Evolutionary conservation across 768 basidiomycete species (phyloP), one percentile per base, ranked within the genome.

Genomic region (Phanerochaete carnosa): DNA sequence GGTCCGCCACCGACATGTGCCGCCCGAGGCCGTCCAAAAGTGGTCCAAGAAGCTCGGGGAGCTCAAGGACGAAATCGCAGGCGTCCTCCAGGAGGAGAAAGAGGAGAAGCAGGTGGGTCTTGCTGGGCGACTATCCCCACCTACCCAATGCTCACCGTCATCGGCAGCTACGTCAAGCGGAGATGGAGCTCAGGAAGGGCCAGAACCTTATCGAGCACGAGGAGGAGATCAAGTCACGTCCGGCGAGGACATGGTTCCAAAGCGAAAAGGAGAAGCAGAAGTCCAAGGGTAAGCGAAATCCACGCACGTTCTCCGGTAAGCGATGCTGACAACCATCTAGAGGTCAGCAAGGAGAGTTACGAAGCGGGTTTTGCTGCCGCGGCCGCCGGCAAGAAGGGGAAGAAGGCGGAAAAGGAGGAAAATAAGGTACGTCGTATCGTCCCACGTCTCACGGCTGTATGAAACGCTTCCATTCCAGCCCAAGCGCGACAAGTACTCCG

Each of bases 201-300:
- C 84, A 96, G 75, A 99, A 99, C 72, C 86, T 98, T 81, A 85
- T 98, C 52, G 90, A 97, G 71, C 94, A 98, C 64, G 84, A 92
- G 73, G 84, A 80, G 12, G 96, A 98, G 76, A 99, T 99, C 66
- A 92, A 86, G 72, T 88, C 92, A 23, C 81, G 95, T 60, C 97
- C 97, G 5, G 94, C 94, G 19, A 83, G 96, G 66, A 98, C 95
- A n/a, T 99, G 97, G 97, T 99, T 99, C 82, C 97, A 98, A 75
- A 86, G 82, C 9, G 79, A 81, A 59, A 90, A 89, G 72, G 94
- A 97, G 67, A 98, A 91, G 76, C 74, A 80, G 63, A 84, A 83
- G 61, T 82, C 94, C 4, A 85, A 89, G 84, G 89, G 95, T 96
- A 63, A 7, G 56, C 37, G 45, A 35, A 22, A 53, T 5, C 25